Base-by-base conservation (phyloP, 441 rosid genomes). In the Adansonia grandidieri region DNA sequence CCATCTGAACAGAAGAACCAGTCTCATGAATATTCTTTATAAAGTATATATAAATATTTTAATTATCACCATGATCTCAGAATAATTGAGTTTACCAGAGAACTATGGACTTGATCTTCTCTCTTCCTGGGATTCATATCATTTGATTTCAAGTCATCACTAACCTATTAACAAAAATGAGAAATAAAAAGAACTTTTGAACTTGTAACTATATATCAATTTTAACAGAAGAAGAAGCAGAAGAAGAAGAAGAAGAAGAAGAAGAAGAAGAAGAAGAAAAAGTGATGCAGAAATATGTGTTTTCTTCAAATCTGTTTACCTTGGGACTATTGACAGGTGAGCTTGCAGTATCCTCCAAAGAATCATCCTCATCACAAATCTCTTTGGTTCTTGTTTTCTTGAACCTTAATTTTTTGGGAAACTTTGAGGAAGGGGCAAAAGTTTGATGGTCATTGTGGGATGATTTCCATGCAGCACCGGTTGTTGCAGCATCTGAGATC, bases 341-440 rank as follows among this genome's bases (percentile, higher is more conserved):
- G 75, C 93, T 91, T 63, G 97, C 98, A 56, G 98, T 94, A 68
- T 94, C 98, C 79, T 92, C 93, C 82, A 94, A 83, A 73, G 96
- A 90, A 77, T 92, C 94, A 80, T 94, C 97, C 45, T 79, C 97
- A 40, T 80, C 80, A 4, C 75, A 86, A 70, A 92, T 80, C 72
- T 85, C 81, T 58, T 78, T 80, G 79, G 85, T 81, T 84, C 92
- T 88, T 74, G 77, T 85, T 79, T 84, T 90, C 84, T 88, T 84
- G 81, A 87, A 84, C 78, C 80, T 86, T 71, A 89, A 76, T 57
- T 87, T 89, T 63, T 65, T 80, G 2, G 90, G 88, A 45, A 69
- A 7, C 28, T 78, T 79, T 20, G 79, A 54, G 14, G 75, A 56
- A n/a, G 53, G 76, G 7, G 82, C 77, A 7, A 24, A 45, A 57